Evolutionary conservation across 192 early-diverging fungal species (phyloP), one percentile per base, ranked within the genome.

Genomic region (Backusella macrospora): DNA sequence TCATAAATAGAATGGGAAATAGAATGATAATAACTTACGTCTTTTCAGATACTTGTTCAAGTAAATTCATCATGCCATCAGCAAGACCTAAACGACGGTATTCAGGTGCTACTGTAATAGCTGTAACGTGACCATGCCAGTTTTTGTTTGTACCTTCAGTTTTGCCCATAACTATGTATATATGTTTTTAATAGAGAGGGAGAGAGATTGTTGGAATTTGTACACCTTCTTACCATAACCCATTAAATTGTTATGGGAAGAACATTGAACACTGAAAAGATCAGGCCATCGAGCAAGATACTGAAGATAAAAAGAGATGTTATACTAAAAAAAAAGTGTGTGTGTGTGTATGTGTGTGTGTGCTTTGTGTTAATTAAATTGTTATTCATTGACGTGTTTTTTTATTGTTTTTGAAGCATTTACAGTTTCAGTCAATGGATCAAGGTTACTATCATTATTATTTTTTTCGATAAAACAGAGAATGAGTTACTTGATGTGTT

Each of bases 81-180:
- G 94, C 98, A 0, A 99, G 88, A 5, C 96, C 96, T 73, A 98
- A 80, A 13, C 96, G 88, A 44, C 98, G 92, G 76, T 92, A 98
- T 77, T 98, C 96, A 16, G 98, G 96, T 0, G 94, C 94, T 0
- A 99, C 98, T 6, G 98, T 98, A 42, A 99, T 86, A 9, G 98
- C 98, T 3, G 98, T 98, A 38, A 99, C 98, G 76, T 99, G 98
- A 6, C 98, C 98, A 77, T 99, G 98, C 96, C 96, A 98, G 37
- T 93, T 86, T 69, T 91, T 89, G 42, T 86, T 89, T 1, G 80
- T 84, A 65, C 96, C 98, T 78, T 99, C 98, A 13, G 95, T 94
- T 76, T 99, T 99, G 40, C 96, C 96, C 93, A 99, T 97, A 18
- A 96, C 91, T 82, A n/a, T n/a, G n/a, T n/a, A n/a, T n/a, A n/a